A percentile compares a stretch with the other conserved stretches of the same genome.
Conservation (phyloP, 441 rosid species). For the Flueggea neowawraea region DNA sequence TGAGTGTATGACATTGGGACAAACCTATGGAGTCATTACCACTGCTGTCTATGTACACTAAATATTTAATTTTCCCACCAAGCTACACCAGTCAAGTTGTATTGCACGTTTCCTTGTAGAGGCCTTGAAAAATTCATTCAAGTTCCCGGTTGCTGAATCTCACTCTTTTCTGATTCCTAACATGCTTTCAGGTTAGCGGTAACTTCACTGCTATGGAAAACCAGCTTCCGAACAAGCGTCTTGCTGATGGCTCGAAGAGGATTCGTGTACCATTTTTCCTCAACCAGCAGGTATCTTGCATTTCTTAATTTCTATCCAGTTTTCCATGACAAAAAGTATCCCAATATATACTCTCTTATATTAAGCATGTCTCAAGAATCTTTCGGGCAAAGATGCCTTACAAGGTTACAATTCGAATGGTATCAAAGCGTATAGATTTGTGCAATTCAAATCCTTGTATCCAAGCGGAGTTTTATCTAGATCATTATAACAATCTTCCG, state of each 20-base stretch:
- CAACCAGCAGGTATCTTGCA: conserved; percentile 71
- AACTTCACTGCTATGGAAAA: conserved; percentile 35
- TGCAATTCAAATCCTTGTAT: no score
- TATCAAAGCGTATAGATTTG: no score
- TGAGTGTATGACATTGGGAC: no score
- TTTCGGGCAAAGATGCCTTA: no score
- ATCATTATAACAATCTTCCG: no score
- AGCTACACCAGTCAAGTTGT: neutral
- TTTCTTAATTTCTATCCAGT: no score
- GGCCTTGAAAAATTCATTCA: neutral
- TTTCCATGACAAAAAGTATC: no score
- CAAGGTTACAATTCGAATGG: no score
- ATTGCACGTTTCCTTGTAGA: neutral
- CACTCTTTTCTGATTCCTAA: neutral
- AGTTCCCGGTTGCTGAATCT: neutral
- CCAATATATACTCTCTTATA: neutral
- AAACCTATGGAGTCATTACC: no score
- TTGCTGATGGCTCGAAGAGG: conserved; percentile 89
- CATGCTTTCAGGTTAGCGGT: conserved; percentile 43
- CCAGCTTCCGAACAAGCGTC: conserved; percentile 60
- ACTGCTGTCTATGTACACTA: no score
- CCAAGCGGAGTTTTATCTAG: no score
- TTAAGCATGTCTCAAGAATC: neutral
- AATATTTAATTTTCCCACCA: no score
- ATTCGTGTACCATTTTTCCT: conserved; percentile 56